phyloP scores from a whole-genome alignment of 495 filamentous ascomycete species.

The Penicillium tannophilum region DNA sequence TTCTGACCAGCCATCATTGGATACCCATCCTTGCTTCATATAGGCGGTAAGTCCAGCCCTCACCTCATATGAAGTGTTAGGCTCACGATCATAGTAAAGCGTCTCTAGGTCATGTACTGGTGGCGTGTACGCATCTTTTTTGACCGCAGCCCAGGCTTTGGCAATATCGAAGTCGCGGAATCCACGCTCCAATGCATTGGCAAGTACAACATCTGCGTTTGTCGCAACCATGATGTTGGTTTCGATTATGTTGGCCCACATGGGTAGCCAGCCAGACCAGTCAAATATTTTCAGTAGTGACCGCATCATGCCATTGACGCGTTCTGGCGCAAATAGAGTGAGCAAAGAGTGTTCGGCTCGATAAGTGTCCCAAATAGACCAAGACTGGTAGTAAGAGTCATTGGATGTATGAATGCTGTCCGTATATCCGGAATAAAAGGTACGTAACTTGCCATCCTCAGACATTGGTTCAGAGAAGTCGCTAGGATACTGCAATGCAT shows the following conservation, averaged over 20 bases:
- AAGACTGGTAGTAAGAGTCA: conserved; percentile 35
- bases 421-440: conserved; percentile 31
- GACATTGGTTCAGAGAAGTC: conserved; percentile 32
- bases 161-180: conserved; percentile 24
- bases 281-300: conserved; percentile 29
- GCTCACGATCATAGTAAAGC: conserved; percentile 32
- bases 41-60: conserved; percentile 31
- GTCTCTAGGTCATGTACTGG: conserved; percentile 24
- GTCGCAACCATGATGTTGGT: conserved; percentile 36
- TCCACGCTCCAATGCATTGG: conserved; percentile 30
- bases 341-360: conserved; percentile 30
- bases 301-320: conserved; percentile 35
- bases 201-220: conserved; percentile 31
- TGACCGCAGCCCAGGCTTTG: conserved; percentile 28
- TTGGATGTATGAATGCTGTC: conserved; percentile 22
- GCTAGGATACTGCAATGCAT: conserved; percentile 30
- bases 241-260: conserved; percentile 33
- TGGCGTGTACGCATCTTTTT: conserved; percentile 28
- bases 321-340: conserved; percentile 29
- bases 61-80: conserved; percentile 25
- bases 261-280: conserved; percentile 31
- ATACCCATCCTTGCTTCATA: conserved; percentile 31
- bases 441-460: conserved; percentile 1
- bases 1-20: conserved; percentile 33
- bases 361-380: conserved; percentile 37